These are phyloP conservation scores for Chlorencoelia australis DNA, from an alignment of 2,329 filamentous ascomycete species.

Conservation along the genomic window DNA sequence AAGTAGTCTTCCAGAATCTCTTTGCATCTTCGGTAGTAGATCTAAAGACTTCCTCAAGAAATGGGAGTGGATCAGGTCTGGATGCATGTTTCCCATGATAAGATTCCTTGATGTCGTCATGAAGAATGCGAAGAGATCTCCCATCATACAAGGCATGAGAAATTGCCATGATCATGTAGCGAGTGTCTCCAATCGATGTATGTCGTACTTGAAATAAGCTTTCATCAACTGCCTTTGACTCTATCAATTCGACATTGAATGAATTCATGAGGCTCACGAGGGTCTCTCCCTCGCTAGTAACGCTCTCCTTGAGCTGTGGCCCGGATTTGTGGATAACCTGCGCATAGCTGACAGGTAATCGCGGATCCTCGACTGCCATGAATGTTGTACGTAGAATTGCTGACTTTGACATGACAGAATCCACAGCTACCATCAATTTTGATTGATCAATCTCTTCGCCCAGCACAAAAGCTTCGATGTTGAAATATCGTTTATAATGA, in stretches of 20 bases:
- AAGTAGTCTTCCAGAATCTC: conserved; percentile 62
- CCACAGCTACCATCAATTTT: conserved; percentile 52
- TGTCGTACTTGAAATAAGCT: conserved; percentile 42
- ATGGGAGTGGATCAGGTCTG: conserved; percentile 39
- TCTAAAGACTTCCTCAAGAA: conserved; percentile 38
- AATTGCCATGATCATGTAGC: conserved; percentile 56
- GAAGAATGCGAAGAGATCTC: conserved; percentile 67
- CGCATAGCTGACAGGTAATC: conserved; percentile 43
- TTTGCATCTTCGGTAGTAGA: conserved; percentile 34
- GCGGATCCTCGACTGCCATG: conserved; percentile 50
- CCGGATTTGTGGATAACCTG: conserved; percentile 37
- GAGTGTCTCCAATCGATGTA: conserved; percentile 24
- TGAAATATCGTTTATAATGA: conserved; percentile 69
- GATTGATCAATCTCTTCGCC: conserved; percentile 41
- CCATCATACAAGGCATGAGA: conserved; percentile 87
- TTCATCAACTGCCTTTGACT: conserved; percentile 27
- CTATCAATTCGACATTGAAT: conserved; percentile 31
- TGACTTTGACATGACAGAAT: conserved; percentile 44
- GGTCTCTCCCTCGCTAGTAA: conserved; percentile 1
- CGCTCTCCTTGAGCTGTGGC: not conserved
- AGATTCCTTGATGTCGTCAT: conserved; percentile 56
- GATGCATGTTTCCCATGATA: conserved; percentile 40
- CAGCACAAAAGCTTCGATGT: conserved; percentile 67
- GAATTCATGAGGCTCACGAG: conserved; percentile 30
- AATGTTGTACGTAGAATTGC: conserved; percentile 73